Conservation (phyloP, 1,139 yeast species). For the Wickerhamomyces sp. region DNA sequence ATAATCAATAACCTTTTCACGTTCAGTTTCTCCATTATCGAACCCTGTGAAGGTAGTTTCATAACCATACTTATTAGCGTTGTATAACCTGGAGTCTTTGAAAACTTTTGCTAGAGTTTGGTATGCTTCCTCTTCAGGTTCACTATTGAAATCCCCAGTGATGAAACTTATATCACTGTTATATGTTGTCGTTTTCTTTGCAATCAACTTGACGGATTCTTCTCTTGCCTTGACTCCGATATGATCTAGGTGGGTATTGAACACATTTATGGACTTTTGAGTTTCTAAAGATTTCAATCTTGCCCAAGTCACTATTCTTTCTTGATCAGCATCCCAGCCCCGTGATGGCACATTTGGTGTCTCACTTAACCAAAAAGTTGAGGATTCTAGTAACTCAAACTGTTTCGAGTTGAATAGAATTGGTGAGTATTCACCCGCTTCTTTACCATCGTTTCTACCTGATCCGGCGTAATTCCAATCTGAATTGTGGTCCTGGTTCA, state of each 20-base stretch:
- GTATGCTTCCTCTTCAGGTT: conserved; percentile 48
- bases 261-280: conserved; percentile 35
- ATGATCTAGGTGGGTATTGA: conserved; percentile 59
- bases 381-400: conserved; percentile 34
- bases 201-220: conserved; percentile 44
- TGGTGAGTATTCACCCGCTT: conserved; percentile 44
- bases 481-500: conserved; percentile 19
- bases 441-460: conserved; percentile 43
- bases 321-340: conserved; percentile 56
- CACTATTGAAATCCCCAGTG: conserved; percentile 49
- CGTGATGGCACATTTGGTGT: conserved; percentile 44
- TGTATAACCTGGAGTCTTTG: conserved; percentile 29
- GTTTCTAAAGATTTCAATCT: conserved; percentile 33
- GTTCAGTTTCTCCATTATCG: conserved; percentile 24
- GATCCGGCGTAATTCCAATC: conserved; percentile 42
- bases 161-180: conserved; percentile 39
- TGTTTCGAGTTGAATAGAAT: conserved; percentile 34
- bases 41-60: conserved; percentile 48
- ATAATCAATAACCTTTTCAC: conserved; percentile 42
- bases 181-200: conserved; percentile 35
- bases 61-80: conserved; percentile 38
- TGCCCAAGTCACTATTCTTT: conserved; percentile 43
- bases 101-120: conserved; percentile 33
- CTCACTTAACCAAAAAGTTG: conserved; percentile 41
- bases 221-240: conserved; percentile 43